phyloP scores from a whole-genome alignment of 1,284 basidiomycete species.

The Salmacisia buchloeana region DNA sequence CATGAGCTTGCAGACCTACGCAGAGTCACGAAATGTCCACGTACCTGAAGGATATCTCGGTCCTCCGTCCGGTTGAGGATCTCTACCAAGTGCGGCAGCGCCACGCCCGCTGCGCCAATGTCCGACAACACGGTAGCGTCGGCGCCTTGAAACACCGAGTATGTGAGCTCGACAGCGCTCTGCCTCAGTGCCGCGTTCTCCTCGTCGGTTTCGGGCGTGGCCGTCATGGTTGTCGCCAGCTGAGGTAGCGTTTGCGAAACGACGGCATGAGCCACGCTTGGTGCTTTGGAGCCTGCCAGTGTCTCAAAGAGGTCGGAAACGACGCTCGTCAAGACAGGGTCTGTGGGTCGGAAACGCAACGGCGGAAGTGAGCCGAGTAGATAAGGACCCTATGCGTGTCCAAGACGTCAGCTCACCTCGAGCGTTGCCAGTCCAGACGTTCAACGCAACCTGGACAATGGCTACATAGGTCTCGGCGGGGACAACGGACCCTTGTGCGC shows the following conservation, averaged over 20 bases:
- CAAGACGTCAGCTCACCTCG: conserved; percentile 58
- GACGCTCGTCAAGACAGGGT: conserved; percentile 81
- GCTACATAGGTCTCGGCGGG: conserved; percentile 27
- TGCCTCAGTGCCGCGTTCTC: conserved; percentile 49
- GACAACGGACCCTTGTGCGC: background rate
- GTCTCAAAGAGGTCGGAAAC: conserved; percentile 72
- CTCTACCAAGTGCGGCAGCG: background rate
- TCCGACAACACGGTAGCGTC: background rate
- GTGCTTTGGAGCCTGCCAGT: conserved; percentile 53
- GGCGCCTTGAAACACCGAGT: conserved; percentile 14
- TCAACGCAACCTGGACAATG: conserved; percentile 57
- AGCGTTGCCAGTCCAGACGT: conserved; percentile 64
- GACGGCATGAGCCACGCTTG: conserved; percentile 65
- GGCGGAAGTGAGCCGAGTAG: background rate
- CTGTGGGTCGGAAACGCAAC: conserved; percentile 52
- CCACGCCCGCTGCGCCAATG: background rate
- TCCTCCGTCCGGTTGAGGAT: background rate
- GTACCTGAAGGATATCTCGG: conserved; percentile 3
- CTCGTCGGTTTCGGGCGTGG: conserved; percentile 58
- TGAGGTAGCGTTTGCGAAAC: conserved; percentile 68
- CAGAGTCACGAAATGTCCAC: too few relatives aligned
- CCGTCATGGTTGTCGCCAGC: conserved; percentile 52
- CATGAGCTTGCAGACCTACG: too few relatives aligned
- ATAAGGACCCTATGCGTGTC: background rate
- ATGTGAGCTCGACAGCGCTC: conserved; percentile 14